Base-by-base conservation (phyloP, 2,329 filamentous ascomycete genomes). In the Xylariaceae sp. region DNA sequence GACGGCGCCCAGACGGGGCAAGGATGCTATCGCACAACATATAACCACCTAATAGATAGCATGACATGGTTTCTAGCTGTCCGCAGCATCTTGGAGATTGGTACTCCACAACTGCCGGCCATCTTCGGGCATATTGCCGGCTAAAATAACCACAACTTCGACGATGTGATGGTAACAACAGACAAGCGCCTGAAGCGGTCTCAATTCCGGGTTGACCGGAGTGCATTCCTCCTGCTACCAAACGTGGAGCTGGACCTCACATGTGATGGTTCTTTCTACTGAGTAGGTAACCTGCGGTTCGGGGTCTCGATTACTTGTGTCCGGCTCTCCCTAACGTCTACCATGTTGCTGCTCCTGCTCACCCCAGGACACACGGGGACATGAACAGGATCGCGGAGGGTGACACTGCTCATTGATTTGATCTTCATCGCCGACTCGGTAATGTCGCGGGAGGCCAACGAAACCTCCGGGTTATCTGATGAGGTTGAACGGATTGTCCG, bases 401-500 rank as follows among this genome's bases (percentile, higher is more conserved):
- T 32, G 7, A 17, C 30, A 13, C 30, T 32, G 13, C 6, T 13
- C 13, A 8, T 4, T n/a, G 30, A 13, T 32, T 26, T 6, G 6
- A 26, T 26, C 22, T 26, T 26, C 22, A 26, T 26, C 22, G 22
- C 22, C 22, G 22, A 26, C 22, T 26, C 11, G 17, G 34, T 37
- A 8, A 43, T 43, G 41, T 39, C 41, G 37, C 24, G 9, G 24
- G n/a, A 30, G 11, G 4, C 16, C 31, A 35, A 8, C 15, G 4
- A 43, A 13, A 7, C 34, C 15, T 26, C 24, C 28, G 34, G 18
- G n/a, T 28, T 36, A 41, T 37, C 41, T 33, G 34, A 22, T 17
- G 28, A 38, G 26, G 39, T 43, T 39, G 30, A 43, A 19, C 15
- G 31, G 15, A 39, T 44, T 12, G 17, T 36, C 8, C 28, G 40